Percentiles rank a stretch among this genome's conserved stretches.
Conservation (phyloP, 495 filamentous ascomycete species). For the Aspergillus affinis region DNA sequence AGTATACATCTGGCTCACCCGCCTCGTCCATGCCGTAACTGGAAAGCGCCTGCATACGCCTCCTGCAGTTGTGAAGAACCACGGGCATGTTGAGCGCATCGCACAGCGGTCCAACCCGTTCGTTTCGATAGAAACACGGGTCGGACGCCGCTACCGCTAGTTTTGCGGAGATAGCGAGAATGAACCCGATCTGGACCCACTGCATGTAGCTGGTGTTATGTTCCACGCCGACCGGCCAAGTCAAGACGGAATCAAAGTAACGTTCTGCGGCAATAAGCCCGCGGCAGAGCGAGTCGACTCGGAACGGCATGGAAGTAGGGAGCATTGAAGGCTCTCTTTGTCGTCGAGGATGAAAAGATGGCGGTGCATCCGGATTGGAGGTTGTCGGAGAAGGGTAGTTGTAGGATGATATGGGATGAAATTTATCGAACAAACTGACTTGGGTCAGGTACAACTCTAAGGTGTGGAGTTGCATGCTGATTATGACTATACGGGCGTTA, state of each 20-base stretch:
- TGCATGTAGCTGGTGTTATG: slow-evolving; percentile 8
- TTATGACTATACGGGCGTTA: neutral
- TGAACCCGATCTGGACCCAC: slow-evolving; percentile 12
- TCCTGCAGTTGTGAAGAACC: neutral
- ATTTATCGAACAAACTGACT: neutral
- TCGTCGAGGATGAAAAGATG: neutral
- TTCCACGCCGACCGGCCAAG: neutral
- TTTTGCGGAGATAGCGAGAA: slow-evolving; percentile 5
- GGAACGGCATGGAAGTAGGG: neutral
- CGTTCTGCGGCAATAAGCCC: neutral
- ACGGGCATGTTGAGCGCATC: slow-evolving; percentile 3
- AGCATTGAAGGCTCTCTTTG: slow-evolving; percentile 1
- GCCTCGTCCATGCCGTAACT: neutral
- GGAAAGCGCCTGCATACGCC: neutral
- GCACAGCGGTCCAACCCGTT: slow-evolving; percentile 1
- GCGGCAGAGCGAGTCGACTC: neutral
- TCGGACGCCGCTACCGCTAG: slow-evolving; percentile 6
- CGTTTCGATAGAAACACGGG: neutral
- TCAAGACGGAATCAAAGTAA: neutral
- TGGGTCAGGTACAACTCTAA: neutral
- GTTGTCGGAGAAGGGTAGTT: slow-evolving; percentile 14
- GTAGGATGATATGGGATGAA: neutral
- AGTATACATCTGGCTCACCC: slow-evolving; percentile 3
- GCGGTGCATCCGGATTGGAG: slow-evolving; percentile 2
- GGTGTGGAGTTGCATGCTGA: neutral